phyloP scores from a whole-genome alignment of 108 stramenopile genomes.

The Cyclotella sp. region DNA sequence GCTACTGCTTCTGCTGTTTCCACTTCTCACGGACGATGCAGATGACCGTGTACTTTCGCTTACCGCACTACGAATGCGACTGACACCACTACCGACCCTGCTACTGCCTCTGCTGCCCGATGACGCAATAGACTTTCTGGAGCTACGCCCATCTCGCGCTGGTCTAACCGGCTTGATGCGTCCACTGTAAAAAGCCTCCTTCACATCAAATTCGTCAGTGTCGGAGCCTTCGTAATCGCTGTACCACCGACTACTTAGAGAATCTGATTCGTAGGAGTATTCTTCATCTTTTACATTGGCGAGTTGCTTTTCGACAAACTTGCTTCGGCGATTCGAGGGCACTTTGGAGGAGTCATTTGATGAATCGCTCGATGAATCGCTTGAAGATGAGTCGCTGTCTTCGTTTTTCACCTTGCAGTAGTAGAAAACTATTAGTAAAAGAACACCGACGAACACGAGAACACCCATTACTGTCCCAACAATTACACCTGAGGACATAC shows the following conservation, averaged over 20 bases:
- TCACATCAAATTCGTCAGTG: slow-evolving; percentile 6
- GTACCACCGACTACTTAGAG: slow-evolving; percentile 27
- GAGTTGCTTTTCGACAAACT: background rate
- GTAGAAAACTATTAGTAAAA: background rate
- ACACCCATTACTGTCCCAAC: background rate
- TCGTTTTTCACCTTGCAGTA: background rate
- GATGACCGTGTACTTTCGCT: slow-evolving; percentile 1
- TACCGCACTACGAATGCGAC: slow-evolving; percentile 7
- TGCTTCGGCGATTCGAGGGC: background rate
- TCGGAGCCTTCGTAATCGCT: slow-evolving; percentile 26
- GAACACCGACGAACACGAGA: background rate
- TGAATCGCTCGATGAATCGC: slow-evolving; percentile 10
- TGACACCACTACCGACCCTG: background rate
- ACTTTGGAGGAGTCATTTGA: background rate
- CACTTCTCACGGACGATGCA: background rate
- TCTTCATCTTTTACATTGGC: background rate
- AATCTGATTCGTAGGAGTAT: slow-evolving; percentile 16
- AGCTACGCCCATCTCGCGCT: background rate
- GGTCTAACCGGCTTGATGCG: background rate
- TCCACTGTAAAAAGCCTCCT: slow-evolving; percentile 7
- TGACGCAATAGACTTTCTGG: background rate
- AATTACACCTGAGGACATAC: background rate
- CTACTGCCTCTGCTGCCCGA: slow-evolving; percentile 10
- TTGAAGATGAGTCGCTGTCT: slow-evolving; percentile 2
- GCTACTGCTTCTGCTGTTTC: background rate